Percentiles rank a stretch among this genome's conserved stretches.
Conservation (phyloP, 495 filamentous ascomycete genomes). For the Tricharina praecox region DNA sequence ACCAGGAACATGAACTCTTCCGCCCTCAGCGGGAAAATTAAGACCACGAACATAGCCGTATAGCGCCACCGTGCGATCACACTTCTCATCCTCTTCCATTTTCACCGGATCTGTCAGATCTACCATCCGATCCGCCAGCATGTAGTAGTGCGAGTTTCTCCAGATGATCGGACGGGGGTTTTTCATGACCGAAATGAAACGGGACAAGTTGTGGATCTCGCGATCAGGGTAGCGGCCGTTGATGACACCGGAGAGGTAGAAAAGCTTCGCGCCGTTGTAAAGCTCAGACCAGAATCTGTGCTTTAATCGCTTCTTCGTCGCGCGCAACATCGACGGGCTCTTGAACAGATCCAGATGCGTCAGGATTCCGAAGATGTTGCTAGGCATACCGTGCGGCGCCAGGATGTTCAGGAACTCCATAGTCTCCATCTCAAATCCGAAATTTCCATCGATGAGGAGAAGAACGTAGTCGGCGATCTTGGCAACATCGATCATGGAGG, state of each 20-base stretch:
- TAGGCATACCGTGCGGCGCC: conserved; percentile 82
- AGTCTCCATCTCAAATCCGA: conserved; percentile 98
- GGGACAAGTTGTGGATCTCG: conserved; percentile 84
- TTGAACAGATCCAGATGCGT: conserved; percentile 92
- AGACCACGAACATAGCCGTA: conserved; percentile 94
- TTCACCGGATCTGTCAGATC: conserved; percentile 85
- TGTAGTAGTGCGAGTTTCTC: conserved; percentile 90
- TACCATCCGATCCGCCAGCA: conserved; percentile 78
- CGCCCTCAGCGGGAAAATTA: conserved; percentile 76
- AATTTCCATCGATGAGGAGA: conserved; percentile 96
- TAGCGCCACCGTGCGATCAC: conserved; percentile 73
- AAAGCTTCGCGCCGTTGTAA: conserved; percentile 90
- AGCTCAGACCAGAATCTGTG: conserved; percentile 91
- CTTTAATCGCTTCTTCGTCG: conserved; percentile 90
- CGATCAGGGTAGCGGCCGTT: conserved; percentile 94
- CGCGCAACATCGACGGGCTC: conserved; percentile 72
- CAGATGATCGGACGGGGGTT: conserved; percentile 90
- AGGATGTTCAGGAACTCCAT: conserved; percentile 97
- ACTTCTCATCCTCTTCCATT: conserved; percentile 72
- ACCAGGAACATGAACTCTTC: conserved; percentile 79
- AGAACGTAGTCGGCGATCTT: conserved; percentile 95
- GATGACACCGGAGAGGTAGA: conserved; percentile 86
- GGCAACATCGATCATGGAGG: conserved; percentile 84
- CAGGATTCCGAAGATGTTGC: conserved; percentile 91
- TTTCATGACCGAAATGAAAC: conserved; percentile 97